Base-by-base conservation (phyloP, 495 filamentous ascomycete species). In the Annulohypoxylon bovei region DNA sequence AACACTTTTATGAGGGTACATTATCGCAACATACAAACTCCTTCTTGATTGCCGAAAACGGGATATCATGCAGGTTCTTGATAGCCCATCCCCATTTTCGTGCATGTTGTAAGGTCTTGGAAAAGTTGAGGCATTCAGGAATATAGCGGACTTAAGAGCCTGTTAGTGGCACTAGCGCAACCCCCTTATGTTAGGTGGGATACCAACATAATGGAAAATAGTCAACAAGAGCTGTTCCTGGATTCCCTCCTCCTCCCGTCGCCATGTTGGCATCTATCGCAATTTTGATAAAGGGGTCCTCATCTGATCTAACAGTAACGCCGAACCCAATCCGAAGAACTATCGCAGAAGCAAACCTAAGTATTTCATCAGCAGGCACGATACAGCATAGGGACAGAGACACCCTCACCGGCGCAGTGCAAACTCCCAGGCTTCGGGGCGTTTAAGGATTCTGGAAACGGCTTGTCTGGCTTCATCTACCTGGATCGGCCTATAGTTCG, bases 251-350 rank as follows among this genome's bases (percentile, higher is more conserved):
- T 32, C 83, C 76, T 0, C 77, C 79, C 0, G 77, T 79, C 0
- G 83, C 83, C 62, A 79, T 71, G 32, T 77, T 75, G 5, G 81
- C 82, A 30, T 83, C 82, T 27, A 74, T 71, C 0, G 82, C 79
- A 40, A 85, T 82, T 40, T 84, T 72, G 12, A 84, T 78, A 37
- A 80, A 83, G 0, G 80, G 78, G 55, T 83, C 81, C 33, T 81
- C 71, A 37, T 84, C 73, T 20, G 72, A 74, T 37, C 73, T 60
- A 11, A 86, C 72, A 3, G 74, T 73, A 20, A 84, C 81, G 0
- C 84, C 83, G 68, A 83, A 84, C 2, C 80, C 81, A 46, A 84
- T 81, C 0, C 79, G 70, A 50, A 85, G 67, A 5, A 84, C 81
- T 54, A 78, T 80, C 56, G 71, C 71, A 22, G 71, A 74, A 23